A percentile compares a stretch with the other conserved stretches of the same genome.
Evolutionary conservation across 768 basidiomycete species (phyloP).

Genomic region (Antrodiella citrinella): DNA sequence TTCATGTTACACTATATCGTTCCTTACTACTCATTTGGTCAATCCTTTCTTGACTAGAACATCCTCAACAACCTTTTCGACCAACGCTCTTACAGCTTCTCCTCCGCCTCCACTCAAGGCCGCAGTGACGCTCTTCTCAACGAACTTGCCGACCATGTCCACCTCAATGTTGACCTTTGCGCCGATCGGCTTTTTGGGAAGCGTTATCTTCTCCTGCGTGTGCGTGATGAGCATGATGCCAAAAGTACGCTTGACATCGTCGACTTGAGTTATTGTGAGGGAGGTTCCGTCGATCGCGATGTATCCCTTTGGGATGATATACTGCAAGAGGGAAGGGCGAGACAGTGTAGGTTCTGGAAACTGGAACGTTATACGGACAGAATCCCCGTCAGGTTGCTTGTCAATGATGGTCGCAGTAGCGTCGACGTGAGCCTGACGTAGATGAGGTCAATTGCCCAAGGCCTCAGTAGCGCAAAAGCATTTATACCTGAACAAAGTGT

Average conservation of each 20-base stretch:
- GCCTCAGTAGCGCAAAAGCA: neutral
- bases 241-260: conserved; percentile 55
- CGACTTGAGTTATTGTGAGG: conserved; percentile 79
- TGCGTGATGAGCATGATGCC: conserved; percentile 94
- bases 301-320: conserved; percentile 92
- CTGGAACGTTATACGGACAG: conserved; percentile 76
- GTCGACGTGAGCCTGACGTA: conserved; percentile 83
- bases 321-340: conserved; percentile 61
- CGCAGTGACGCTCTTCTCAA: conserved; percentile 72
- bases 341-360: conserved; percentile 50
- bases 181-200: conserved; percentile 67
- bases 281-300: conserved; percentile 92
- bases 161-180: conserved; percentile 91
- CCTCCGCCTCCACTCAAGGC: conserved; percentile 51
- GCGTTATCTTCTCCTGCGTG: conserved; percentile 81
- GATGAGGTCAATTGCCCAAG: neutral
- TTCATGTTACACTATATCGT: neutral
- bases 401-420: conserved; percentile 71
- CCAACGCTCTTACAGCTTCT: conserved; percentile 35
- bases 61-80: conserved; percentile 53
- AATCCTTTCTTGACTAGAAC: conserved; percentile 40
- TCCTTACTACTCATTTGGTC: conserved; percentile 2
- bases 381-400: conserved; percentile 72
- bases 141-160: conserved; percentile 91
- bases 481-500: conserved; percentile 88